Evolutionary conservation across 768 basidiomycete genomes (phyloP), one percentile per base, ranked within the genome.

Genomic region (Kwoniella dendrophila): DNA sequence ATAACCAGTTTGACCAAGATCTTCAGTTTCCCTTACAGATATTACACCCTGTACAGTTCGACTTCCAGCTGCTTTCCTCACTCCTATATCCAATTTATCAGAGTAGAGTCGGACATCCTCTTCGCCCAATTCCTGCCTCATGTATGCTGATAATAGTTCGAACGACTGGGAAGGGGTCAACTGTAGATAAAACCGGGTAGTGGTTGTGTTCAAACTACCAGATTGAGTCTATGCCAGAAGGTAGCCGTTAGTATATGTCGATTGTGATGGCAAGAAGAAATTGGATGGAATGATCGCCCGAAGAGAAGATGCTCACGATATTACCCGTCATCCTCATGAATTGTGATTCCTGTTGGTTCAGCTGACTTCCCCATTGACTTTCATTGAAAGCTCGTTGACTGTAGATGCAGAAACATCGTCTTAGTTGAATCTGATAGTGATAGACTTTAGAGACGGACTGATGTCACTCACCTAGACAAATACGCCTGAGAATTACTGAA

Each of bases 261-360:
- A n/a, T 4, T 29, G 11, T 3, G 4, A 22, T 6, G 1, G 18
- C 3, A 11, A 5, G 16, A 51, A 33, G 29, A n/a, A 33, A 30
- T 18, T 51, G 3, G 18, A 16, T 7, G 16, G n/a, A 12, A 14
- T 49, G 29, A 49, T 12, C 12, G 24, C 14, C 11, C 18, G 24
- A 10, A 44, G 43, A 44, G 43, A 44, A 22, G 4, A 4, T 22
- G 66, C 75, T 59, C 51, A 77, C 76, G 30, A 75, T 63, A 50
- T 74, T 72, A 48, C 76, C 78, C 2, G 76, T 76, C 20, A 49
- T 65, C 32, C 70, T 50, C 70, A 79, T 67, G 66, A 79, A 79
- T 38, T 77, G 76, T 29, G 69, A 72, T 60, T 76, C 76, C 34
- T 70, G 71, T 41, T 68, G 73, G 59, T 66, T 73, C 27, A 74